Base-by-base conservation (phyloP, 768 basidiomycete genomes). In the Nevesoporus exiguus region DNA sequence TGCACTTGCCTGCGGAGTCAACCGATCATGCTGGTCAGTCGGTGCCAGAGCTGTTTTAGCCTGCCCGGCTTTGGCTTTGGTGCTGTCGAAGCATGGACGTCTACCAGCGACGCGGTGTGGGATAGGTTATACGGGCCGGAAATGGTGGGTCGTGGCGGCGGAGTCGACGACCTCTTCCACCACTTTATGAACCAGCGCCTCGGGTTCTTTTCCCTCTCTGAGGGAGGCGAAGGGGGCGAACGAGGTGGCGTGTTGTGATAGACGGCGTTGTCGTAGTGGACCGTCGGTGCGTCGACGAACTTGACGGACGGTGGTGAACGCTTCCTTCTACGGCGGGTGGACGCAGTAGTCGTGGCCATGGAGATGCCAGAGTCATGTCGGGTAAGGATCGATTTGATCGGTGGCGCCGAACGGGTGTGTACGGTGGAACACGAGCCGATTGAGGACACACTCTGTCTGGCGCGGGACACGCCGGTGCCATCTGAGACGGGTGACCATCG, bases 281-380 rank as follows among this genome's bases (percentile, higher is more conserved):
- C 74, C 3, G 78, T 85, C 15, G 86, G 85, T 49, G 75, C 73
- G 53, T 86, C 84, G 27, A 83, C 82, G 57, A 88, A 89, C 59
- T 85, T 89, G 47, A 89, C 87, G 31, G 83, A 85, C 49, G 71
- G 63, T 11, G 72, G 59, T 7, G 69, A 65, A n/a, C 68, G 71
- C 27, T 45, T 72, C 57, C 62, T 73, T 54, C 57, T 63, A 17
- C 69, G 59, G 31, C 65, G 57, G 13, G 55, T 46, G 24, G 59
- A 60, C 37, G 54, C 59, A 24, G 74, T 64, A 30, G 67, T 67
- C 17, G 65, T 67, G 48, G 62, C 58, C 58, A 72, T 78, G 7
- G 80, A 81, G 47, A 80, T 67, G 37, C 77, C 83, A 22, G 77
- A 77, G 53, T 66, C 74, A 57, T 75, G 77, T 50, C 76, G 80